Conservation (phyloP, 257 asterid genomes). For the Solanum phureja region DNA sequence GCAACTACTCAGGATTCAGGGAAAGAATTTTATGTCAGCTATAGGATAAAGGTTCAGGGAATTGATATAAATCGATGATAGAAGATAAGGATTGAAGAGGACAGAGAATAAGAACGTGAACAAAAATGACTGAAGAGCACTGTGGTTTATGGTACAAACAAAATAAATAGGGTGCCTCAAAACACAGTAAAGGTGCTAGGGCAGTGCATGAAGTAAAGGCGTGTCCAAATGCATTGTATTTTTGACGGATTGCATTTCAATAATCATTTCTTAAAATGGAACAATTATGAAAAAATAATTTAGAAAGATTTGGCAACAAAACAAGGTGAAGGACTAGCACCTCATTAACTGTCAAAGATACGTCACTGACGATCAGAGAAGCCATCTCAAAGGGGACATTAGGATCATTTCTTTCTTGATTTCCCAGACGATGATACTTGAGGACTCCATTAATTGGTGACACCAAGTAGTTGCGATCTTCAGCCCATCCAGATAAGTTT, state of each 20-base stretch:
- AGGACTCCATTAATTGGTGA: slow-evolving; percentile 93
- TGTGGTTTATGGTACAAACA: background rate
- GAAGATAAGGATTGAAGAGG: background rate
- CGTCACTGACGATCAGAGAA: slow-evolving; percentile 65
- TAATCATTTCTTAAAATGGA: background rate
- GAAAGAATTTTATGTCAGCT: background rate
- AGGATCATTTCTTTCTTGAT: slow-evolving; percentile 79
- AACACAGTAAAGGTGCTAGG: background rate
- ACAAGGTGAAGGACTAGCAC: slow-evolving; percentile 25
- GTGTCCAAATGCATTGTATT: background rate
- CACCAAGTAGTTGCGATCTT: slow-evolving; percentile 61
- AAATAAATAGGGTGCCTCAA: background rate
- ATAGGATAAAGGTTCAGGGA: background rate
- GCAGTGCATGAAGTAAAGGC: background rate
- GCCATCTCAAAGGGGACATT: slow-evolving; percentile 84
- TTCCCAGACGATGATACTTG: slow-evolving; percentile 92
- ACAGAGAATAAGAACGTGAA: background rate
- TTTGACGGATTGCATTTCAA: background rate
- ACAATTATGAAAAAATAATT: background rate
- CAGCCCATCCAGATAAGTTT: slow-evolving; percentile 57
- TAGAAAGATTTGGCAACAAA: background rate
- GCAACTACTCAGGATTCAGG: background rate
- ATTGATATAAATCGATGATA: background rate
- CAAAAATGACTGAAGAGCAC: background rate
- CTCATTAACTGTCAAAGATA: slow-evolving; percentile 84